Percentiles rank a stretch among this genome's conserved stretches.
Conservation (phyloP, 768 basidiomycete species). For the Asterophora parasitica region DNA sequence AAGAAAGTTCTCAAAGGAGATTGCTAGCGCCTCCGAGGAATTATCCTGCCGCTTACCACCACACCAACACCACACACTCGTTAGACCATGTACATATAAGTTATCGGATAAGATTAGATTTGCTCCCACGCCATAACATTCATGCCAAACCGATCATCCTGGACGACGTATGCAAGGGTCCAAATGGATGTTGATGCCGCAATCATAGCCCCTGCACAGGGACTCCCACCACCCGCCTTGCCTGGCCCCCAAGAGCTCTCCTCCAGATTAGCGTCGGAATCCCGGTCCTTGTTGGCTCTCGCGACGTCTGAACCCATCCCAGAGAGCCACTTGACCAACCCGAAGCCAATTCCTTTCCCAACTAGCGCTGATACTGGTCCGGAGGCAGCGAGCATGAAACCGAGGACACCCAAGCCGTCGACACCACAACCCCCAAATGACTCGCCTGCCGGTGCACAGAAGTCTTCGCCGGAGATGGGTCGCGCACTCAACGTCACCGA, state of each 20-base stretch:
- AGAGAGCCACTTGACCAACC: not conserved
- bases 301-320: slow-evolving; percentile 2
- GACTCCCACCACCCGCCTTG: slow-evolving; percentile 17
- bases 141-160: slow-evolving; percentile 11
- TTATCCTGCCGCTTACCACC: not conserved
- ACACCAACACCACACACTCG: too few relatives aligned
- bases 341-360: slow-evolving; percentile 5
- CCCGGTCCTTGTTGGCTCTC: slow-evolving; percentile 6
- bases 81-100: too few relatives aligned
- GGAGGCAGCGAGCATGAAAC: slow-evolving; percentile 10
- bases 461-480: slow-evolving; percentile 31
- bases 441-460: slow-evolving; percentile 24
- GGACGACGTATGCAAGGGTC: slow-evolving; percentile 8
- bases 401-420: slow-evolving; percentile 11
- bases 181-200: slow-evolving; percentile 22
- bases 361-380: not conserved
- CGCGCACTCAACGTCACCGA: slow-evolving; percentile 89
- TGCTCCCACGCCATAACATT: slow-evolving; percentile 14
- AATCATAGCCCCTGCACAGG: slow-evolving; percentile 16
- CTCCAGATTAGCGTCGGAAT: slow-evolving; percentile 4
- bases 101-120: slow-evolving; percentile 20
- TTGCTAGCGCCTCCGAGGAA: not conserved
- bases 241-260: slow-evolving; percentile 11
- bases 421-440: slow-evolving; percentile 38
- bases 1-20: not conserved